Evolutionary conservation across 129 eudicot species (phyloP).

Genomic region (Centrapalus pauciflorus): DNA sequence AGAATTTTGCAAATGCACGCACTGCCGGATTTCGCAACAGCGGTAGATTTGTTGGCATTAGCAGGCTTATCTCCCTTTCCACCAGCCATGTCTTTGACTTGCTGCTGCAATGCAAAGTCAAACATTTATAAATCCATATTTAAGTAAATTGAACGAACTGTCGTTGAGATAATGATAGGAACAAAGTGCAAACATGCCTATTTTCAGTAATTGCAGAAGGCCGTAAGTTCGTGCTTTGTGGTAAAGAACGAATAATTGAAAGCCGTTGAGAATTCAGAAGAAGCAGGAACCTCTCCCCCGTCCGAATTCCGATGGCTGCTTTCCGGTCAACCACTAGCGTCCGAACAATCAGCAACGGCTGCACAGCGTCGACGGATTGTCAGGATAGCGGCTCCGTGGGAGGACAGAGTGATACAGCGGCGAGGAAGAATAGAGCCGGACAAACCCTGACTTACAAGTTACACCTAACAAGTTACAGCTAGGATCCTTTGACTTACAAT

Average conservation of each 20-base stretch:
- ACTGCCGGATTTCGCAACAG: neutral
- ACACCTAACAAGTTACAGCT: neutral
- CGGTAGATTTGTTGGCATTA: neutral
- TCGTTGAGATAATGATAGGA: neutral
- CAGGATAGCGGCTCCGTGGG: neutral
- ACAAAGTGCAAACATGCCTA: neutral
- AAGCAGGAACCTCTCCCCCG: constrained; percentile 1
- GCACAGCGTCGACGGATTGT: neutral
- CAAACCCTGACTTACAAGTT: constrained; percentile 4
- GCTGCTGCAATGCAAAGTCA: neutral
- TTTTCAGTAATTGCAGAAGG: neutral
- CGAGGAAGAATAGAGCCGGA: neutral
- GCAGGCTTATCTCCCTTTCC: constrained; percentile 14
- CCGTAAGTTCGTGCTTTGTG: neutral
- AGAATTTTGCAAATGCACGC: neutral
- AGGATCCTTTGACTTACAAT: neutral
- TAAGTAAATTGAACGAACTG: neutral
- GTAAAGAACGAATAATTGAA: neutral
- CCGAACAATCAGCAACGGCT: neutral
- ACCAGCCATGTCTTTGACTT: constrained; percentile 11
- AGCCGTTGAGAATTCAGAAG: neutral
- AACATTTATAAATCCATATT: neutral
- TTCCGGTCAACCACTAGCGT: constrained; percentile 12
- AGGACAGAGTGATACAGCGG: neutral
- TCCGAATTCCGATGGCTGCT: neutral